Evolutionary conservation across 1,139 yeast genomes (phyloP).

Genomic region (Scheffersomyces quercinus): DNA sequence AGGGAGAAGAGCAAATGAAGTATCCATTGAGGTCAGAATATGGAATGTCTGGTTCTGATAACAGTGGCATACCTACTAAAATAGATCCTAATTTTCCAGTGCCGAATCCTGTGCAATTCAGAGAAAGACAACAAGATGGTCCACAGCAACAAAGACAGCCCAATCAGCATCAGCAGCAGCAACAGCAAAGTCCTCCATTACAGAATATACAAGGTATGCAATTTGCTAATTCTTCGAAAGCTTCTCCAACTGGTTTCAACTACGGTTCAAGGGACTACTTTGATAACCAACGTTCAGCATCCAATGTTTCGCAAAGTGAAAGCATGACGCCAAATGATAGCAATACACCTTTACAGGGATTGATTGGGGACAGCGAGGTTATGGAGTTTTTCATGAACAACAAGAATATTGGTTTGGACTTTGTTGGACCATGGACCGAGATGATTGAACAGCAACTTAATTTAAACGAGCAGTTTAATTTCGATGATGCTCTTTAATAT

Average conservation of each 20-base stretch:
- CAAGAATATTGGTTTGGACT: slow-evolving; percentile 70
- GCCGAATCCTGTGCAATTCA: neutral
- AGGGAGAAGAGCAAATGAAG: no score
- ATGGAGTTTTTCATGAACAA: slow-evolving; percentile 74
- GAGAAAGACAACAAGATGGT: neutral
- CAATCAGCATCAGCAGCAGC: slow-evolving; percentile 3
- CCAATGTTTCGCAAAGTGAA: slow-evolving; percentile 3
- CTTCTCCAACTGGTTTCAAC: neutral
- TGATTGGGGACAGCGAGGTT: slow-evolving; percentile 53
- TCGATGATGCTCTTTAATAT: slow-evolving; percentile 22
- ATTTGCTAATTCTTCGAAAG: neutral
- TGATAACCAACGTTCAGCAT: neutral
- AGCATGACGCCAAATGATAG: slow-evolving; percentile 8
- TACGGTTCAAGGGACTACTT: neutral
- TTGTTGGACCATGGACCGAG: slow-evolving; percentile 88
- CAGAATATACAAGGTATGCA: neutral
- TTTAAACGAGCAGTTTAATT: slow-evolving; percentile 35
- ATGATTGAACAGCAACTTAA: slow-evolving; percentile 68
- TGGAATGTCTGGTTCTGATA: neutral
- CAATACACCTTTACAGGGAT: slow-evolving; percentile 4
- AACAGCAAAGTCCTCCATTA: neutral
- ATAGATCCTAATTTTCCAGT: neutral
- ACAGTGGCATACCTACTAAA: neutral
- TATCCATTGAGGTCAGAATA: neutral
- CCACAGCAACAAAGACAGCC: slow-evolving; percentile 10